Conservation (phyloP, 352 stramenopile species). For the Phytopythium litorale region DNA sequence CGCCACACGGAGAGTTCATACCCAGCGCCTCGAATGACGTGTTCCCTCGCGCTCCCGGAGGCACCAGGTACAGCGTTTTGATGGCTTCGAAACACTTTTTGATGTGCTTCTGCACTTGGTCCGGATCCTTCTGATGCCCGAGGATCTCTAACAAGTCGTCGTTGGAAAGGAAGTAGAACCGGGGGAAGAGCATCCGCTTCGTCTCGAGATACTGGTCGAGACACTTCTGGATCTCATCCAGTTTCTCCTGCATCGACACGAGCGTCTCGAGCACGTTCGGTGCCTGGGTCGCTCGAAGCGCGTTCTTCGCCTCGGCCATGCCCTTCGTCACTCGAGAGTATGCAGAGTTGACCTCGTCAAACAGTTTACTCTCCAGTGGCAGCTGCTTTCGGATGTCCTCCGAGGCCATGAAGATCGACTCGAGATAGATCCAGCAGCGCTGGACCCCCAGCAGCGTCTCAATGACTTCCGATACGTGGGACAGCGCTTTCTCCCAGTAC, state of each 20-base stretch:
- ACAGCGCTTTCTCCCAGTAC: conserved; percentile 85
- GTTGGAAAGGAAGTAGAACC: conserved; percentile 90
- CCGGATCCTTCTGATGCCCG: conserved; percentile 82
- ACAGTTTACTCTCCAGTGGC: conserved; percentile 78
- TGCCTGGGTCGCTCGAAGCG: conserved; percentile 61
- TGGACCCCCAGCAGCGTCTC: conserved; percentile 89
- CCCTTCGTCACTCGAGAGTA: conserved; percentile 72
- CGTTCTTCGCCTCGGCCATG: conserved; percentile 80
- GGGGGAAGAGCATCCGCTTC: conserved; percentile 84
- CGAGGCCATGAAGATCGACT: conserved; percentile 94
- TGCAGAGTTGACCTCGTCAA: conserved; percentile 83
- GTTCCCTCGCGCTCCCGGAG: conserved; percentile 67
- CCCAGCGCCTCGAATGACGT: conserved; percentile 84
- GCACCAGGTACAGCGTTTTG: conserved; percentile 70
- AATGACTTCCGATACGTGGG: conserved; percentile 88
- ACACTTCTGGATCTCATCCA: conserved; percentile 88
- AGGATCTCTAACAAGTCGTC: conserved; percentile 86
- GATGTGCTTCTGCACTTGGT: conserved; percentile 89
- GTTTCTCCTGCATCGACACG: conserved; percentile 79
- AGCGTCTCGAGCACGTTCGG: conserved; percentile 57
- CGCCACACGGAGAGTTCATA: conserved; percentile 89
- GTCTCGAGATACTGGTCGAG: conserved; percentile 87
- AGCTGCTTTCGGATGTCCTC: conserved; percentile 95
- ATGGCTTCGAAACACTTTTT: conserved; percentile 93
- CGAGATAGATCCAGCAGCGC: conserved; percentile 94